A percentile compares a stretch with the other conserved stretches of the same genome.
Conservation (phyloP, 306 rosid species). For the Gynostemma pentaphyllum region DNA sequence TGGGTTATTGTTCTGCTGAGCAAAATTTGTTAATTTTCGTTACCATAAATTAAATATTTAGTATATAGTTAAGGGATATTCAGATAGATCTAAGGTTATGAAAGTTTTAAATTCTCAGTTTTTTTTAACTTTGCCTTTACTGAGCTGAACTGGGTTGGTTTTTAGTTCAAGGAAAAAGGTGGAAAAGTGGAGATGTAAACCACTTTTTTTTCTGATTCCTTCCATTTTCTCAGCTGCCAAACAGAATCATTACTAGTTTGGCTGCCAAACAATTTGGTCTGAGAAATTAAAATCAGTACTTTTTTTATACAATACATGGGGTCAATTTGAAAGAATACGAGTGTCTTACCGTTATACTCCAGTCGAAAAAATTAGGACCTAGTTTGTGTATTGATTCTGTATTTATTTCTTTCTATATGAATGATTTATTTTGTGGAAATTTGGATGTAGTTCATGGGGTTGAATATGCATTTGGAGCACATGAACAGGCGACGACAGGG, state of each 20-base stretch:
- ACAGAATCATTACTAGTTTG: background rate
- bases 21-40: too few relatives aligned
- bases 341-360: too few relatives aligned
- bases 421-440: background rate
- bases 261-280: background rate
- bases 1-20: background rate
- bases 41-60: background rate
- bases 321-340: too few relatives aligned
- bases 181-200: background rate
- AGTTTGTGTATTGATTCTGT: background rate
- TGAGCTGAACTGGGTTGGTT: too few relatives aligned
- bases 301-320: too few relatives aligned
- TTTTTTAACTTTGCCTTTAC: background rate
- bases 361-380: too few relatives aligned
- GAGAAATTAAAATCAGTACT: background rate
- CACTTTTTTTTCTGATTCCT: background rate
- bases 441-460: slow-evolving; percentile 52
- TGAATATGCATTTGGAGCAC: slow-evolving; percentile 99
- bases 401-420: background rate
- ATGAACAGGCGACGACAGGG: slow-evolving; percentile 68
- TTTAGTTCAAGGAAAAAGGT: too few relatives aligned
- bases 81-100: background rate
- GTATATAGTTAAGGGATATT: background rate
- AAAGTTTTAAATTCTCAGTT: background rate
- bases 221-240: background rate